These are phyloP conservation scores for Apostasia shenzhenica DNA, from an alignment of 106 monocot genomes.

Conservation along the genomic window DNA sequence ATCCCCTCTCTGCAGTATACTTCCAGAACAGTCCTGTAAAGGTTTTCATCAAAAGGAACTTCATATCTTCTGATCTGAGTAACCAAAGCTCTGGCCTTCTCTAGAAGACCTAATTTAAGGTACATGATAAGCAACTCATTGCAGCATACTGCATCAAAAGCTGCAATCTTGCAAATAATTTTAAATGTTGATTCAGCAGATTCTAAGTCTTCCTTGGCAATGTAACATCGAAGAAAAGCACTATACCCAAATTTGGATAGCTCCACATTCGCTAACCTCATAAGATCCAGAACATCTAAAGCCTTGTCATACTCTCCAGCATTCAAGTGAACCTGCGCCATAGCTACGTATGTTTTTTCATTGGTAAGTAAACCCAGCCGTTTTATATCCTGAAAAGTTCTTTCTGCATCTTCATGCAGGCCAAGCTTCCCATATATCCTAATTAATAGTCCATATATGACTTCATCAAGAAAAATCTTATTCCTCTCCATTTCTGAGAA, in stretches of 20 bases:
- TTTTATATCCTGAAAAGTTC: slow-evolving; percentile 55
- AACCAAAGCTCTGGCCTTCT: slow-evolving; percentile 72
- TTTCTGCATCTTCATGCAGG: slow-evolving; percentile 78
- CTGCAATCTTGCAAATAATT: slow-evolving; percentile 23
- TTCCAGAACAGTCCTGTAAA: slow-evolving; percentile 56
- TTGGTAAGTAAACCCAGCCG: slow-evolving; percentile 57
- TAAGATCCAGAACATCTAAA: slow-evolving; percentile 54
- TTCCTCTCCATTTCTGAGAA: slow-evolving; percentile 75
- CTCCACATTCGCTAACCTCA: slow-evolving; percentile 57
- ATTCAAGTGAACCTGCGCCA: slow-evolving; percentile 90
- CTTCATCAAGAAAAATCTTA: slow-evolving; percentile 74
- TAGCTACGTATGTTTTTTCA: slow-evolving; percentile 84
- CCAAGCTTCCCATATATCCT: slow-evolving; percentile 96
- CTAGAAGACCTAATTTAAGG: slow-evolving; percentile 51
- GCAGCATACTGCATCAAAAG: slow-evolving; percentile 54
- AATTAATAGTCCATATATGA: slow-evolving; percentile 90
- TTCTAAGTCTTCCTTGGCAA: slow-evolving; percentile 57
- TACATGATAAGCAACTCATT: slow-evolving; percentile 77
- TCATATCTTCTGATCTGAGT: slow-evolving; percentile 43
- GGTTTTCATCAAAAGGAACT: slow-evolving; percentile 53
- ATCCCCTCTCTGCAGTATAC: slow-evolving; percentile 66
- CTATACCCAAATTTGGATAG: slow-evolving; percentile 53
- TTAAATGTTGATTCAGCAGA: slow-evolving; percentile 69
- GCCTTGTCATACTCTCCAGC: slow-evolving; percentile 59
- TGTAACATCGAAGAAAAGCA: slow-evolving; percentile 69